Evolutionary conservation across 1,284 basidiomycete species (phyloP).

Genomic region (Sporisorium iseilematis-ciliati): DNA sequence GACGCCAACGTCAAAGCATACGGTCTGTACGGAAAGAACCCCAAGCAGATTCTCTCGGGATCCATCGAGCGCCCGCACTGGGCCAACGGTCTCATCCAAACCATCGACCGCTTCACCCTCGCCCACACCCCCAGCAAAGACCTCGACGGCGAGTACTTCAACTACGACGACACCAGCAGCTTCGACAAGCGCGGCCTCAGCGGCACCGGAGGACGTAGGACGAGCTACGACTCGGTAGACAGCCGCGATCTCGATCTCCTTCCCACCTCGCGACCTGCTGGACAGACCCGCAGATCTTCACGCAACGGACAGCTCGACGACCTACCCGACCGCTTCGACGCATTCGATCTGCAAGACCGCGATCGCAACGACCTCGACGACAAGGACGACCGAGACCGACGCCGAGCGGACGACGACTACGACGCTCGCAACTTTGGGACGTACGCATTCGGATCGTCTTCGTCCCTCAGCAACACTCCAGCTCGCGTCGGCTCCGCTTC

Average conservation of each 20-base stretch:
- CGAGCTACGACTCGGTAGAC: conserved; percentile 40
- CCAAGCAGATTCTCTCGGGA: conserved; percentile 65
- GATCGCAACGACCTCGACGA: conserved; percentile 16
- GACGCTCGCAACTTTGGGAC: conserved; percentile 25
- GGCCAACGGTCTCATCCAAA: conserved; percentile 45
- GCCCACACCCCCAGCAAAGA: conserved; percentile 51
- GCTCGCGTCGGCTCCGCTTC: conserved; percentile 36
- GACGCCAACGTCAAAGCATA: conserved; percentile 74
- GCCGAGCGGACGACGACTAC: conserved; percentile 19
- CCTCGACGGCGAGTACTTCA: conserved; percentile 47
- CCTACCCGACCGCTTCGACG: conserved; percentile 34
- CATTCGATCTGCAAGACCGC: conserved; percentile 22
- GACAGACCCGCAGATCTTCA: conserved; percentile 12
- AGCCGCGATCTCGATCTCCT: conserved; percentile 32
- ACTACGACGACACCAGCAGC: conserved; percentile 47
- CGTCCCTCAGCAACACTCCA: conserved; percentile 38
- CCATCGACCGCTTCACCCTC: conserved; percentile 57
- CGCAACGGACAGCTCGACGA: conserved; percentile 24
- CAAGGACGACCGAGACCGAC: conserved; percentile 24
- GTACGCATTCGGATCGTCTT: conserved; percentile 46
- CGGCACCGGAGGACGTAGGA: conserved; percentile 30
- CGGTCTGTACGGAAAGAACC: conserved; percentile 46
- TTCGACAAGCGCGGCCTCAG: conserved; percentile 32
- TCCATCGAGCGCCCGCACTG: conserved; percentile 54
- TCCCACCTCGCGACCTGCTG: neutral